Base-by-base conservation (phyloP, 2,329 filamentous ascomycete genomes). In the Alternaria arbusti region DNA sequence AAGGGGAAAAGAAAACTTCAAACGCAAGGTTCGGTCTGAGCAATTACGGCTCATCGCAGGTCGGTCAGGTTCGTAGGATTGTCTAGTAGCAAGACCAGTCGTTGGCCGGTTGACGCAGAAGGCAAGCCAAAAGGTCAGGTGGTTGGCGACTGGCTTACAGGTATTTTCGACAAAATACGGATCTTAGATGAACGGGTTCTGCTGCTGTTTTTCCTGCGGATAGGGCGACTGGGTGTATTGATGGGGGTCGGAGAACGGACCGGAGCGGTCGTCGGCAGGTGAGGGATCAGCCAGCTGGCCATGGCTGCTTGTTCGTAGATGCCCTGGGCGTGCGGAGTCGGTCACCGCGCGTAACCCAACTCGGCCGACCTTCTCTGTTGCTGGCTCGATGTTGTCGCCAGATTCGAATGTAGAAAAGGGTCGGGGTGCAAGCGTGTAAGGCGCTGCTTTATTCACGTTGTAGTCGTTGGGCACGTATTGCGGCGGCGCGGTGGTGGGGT, bases 61-160 rank as follows among this genome's bases (percentile, higher is more conserved):
- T 71, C 77, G 67, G 72, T 62, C 59, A 59, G 55, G 55, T 59
- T 50, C 55, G n/a, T 59, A 30, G 63, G 54, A 61, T 62, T 75
- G 67, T 61, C 65, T 59, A 55, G 51, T 56, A 65, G 49, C 40
- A 54, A 55, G 30, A 40, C 47, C 54, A 56, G 36, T 60, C 66
- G 57, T 72, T 43, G 64, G 49, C 66, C 70, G 64, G 77, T 77
- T 82, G 81, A 80, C 81, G 63, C 79, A 82, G 79, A 80, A 78
- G 78, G 74, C 76, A 73, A 74, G 74, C 70, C 79, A 73, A 80
- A 83, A 82, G 83, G 83, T 84, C 83, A 83, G 73, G 75, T 81
- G 69, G 70, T 65, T 74, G 73, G 49, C 54, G 57, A 28, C 44
- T 56, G 56, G 44, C 32, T 54, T 46, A 44, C 49, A 28, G 25